Base-by-base conservation (phyloP, 306 rosid genomes). In the Geum urbanum region DNA sequence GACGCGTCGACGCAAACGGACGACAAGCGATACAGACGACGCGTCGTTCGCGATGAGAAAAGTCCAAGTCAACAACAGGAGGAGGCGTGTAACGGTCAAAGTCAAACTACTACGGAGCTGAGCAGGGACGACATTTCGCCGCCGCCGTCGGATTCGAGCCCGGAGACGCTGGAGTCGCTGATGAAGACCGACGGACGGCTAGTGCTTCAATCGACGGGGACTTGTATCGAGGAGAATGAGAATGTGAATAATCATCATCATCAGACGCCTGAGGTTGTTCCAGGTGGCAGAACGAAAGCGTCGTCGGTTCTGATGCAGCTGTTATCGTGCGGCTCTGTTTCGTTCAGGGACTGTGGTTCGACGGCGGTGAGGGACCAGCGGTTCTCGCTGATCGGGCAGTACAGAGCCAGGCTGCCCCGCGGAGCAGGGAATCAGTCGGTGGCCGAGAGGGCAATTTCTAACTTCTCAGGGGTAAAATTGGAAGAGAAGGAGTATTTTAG, bases 81-180 rank as follows among this genome's bases (percentile, higher is more conserved):
- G 16, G 73, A 41, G 52, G 61, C 9, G 51, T 11, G 59, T 54
- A 52, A 20, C 12, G 48, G 54, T 56, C 89, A 78, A 12, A 82
- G 85, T 32, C 37, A 32, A 32, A 32, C 37, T 32, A 32, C 37
- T 58, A 85, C 94, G 81, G 99, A 90, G 72, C 85, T 94, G 39
- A 87, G 85, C 61, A 74, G 95, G 81, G 95, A 76, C n/a, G 98
- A 94, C 76, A 94, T 94, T 62, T 91, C 99, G 46, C 99, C 99
- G 68, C 99, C 99, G 48, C 97, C 95, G 83, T 94, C 96, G 0
- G 95, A 94, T 87, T 94, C 97, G 46, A 94, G 97, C 71, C 96
- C 99, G 1, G 99, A 94, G 62, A 91, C 99, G 1, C 73, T 94
- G 0, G 99, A 91, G 62, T 84, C 96, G 41, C 67, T 91, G 62